Base-by-base conservation (phyloP, 1,284 basidiomycete species). In the Trametes versicolor region DNA sequence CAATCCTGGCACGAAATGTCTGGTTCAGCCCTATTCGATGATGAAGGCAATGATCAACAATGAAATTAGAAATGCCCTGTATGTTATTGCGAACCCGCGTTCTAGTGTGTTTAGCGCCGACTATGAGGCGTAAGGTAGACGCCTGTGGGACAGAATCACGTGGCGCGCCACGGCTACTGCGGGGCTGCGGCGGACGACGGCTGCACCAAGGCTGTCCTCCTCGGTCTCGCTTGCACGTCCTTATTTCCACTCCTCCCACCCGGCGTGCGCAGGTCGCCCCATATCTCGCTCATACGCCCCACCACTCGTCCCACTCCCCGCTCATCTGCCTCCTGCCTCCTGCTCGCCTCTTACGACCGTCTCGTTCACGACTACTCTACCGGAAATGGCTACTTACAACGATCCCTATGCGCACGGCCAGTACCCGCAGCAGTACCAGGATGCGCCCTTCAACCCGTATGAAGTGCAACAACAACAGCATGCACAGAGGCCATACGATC, bases 381-480 rank as follows among this genome's bases (percentile, higher is more conserved):
- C 47, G 23, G 53, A 59, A 57, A 77, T 62, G 60, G 79, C 83
- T 80, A 76, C 82, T 43, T 82, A 85, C 75, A 79, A 76, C 64
- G 87, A 89, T 71, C 86, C 86, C 2, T 66, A 88, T 71, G 68
- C 79, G 52, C 60, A 57, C 48, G 73, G 72, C 60, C 76, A 78
- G 63, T 81, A 81, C 39, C 74, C 79, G 54, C 78, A 83, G 66
- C 78, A 77, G 29, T 77, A 80, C 66, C 67, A 75, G 29, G 78
- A 83, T 59, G 64, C 77, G 52, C 78, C 69, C 9, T 86, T 81
- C 72, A 83, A 86, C 74, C 78, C 86, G 19, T 89, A 89, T 73
- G 74, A 78, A 58, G 75, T 74, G 25, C 70, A 74, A 49, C 73
- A 56, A 19, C 54, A 81, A 66, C 82, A 83, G 10, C 83, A 23